Evolutionary conservation across 2,329 filamentous ascomycete species (phyloP).

Genomic region (Paecilomyces variotii): DNA sequence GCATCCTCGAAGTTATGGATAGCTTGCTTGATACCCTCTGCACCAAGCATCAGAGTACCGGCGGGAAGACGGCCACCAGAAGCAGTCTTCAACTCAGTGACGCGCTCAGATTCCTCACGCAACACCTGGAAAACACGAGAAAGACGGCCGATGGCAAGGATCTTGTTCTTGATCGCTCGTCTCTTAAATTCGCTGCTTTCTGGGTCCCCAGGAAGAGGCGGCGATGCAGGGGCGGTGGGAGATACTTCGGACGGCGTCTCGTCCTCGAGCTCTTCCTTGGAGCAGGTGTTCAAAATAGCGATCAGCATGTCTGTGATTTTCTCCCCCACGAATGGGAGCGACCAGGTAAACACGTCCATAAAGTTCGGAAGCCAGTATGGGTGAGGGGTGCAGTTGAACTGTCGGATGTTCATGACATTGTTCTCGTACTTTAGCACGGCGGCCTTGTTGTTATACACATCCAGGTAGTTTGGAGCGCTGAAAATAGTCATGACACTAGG

Average conservation of each 20-base stretch:
- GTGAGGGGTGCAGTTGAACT: constrained; percentile 99
- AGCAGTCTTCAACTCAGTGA: constrained; percentile 96
- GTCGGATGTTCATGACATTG: constrained; percentile 99
- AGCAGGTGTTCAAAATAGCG: constrained; percentile 94
- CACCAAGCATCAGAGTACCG: constrained; percentile 94
- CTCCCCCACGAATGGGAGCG: constrained; percentile 93
- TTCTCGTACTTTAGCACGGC: constrained; percentile 99
- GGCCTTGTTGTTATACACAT: constrained; percentile 99
- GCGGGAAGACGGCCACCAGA: constrained; percentile 86
- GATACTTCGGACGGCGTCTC: constrained; percentile 69
- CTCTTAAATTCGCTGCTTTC: constrained; percentile 91
- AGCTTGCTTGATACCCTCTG: constrained; percentile 96
- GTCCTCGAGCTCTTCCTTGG: constrained; percentile 94
- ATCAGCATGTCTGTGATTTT: constrained; percentile 99
- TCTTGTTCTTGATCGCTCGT: constrained; percentile 99
- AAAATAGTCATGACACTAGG: constrained; percentile 99
- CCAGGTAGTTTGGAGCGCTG: constrained; percentile 95
- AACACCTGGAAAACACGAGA: constrained; percentile 98
- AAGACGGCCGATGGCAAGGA: constrained; percentile 89
- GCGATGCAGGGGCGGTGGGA: constrained; percentile 64
- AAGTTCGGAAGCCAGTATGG: constrained; percentile 99
- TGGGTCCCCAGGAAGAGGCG: constrained; percentile 63
- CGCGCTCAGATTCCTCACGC: constrained; percentile 91
- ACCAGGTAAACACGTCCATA: constrained; percentile 99
- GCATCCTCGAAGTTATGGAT: constrained; percentile 97